These are phyloP conservation scores for Rosa multiflora DNA, from an alignment of 306 rosid species.

Conservation along the genomic window DNA sequence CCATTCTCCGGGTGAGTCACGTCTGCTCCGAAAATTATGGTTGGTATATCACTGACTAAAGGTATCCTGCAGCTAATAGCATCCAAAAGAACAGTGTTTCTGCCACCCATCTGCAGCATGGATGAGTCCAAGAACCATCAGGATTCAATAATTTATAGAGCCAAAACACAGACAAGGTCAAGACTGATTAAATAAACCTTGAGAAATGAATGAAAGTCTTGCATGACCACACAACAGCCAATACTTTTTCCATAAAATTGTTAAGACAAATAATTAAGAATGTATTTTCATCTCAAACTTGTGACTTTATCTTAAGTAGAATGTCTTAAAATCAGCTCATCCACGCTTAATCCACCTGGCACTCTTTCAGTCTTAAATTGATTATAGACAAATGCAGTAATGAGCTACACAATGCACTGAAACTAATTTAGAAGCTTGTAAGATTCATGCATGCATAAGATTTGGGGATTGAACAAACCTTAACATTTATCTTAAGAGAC, in stretches of 20 bases:
- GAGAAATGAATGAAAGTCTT: background rate
- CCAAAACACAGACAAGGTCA: background rate
- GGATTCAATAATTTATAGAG: background rate
- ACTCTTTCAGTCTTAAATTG: background rate
- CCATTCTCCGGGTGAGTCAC: slow-evolving; percentile 97
- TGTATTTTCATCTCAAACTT: background rate
- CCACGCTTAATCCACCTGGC: background rate
- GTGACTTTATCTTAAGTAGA: background rate
- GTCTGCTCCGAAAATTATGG: slow-evolving; percentile 92
- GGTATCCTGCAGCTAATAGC: slow-evolving; percentile 96
- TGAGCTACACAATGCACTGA: background rate
- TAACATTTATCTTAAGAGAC: slow-evolving; percentile 89
- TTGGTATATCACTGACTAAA: slow-evolving; percentile 86
- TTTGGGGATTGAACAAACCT: slow-evolving; percentile 46
- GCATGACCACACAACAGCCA: background rate
- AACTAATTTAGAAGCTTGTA: background rate
- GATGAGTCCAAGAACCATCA: background rate
- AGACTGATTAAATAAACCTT: background rate
- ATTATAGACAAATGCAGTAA: background rate
- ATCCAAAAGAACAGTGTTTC: slow-evolving; percentile 92
- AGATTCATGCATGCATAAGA: background rate
- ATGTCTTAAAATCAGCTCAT: background rate
- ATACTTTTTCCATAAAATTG: background rate
- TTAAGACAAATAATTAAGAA: background rate
- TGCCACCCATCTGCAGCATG: slow-evolving; percentile 86